Evolutionary conservation across 495 filamentous ascomycete genomes (phyloP).

Genomic region (Tuber melanosporum): DNA sequence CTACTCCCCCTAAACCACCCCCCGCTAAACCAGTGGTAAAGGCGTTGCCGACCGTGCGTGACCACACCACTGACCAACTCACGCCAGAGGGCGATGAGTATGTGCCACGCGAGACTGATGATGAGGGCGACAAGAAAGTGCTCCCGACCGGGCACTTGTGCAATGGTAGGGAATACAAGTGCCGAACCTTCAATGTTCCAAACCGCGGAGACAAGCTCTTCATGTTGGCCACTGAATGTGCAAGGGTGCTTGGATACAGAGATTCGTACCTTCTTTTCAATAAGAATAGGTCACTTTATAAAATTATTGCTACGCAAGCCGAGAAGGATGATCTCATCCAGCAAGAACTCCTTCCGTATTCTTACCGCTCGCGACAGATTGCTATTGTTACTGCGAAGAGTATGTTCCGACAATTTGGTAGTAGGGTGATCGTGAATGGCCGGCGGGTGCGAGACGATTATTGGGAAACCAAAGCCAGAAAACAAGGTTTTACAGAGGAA

Average conservation of each 20-base stretch:
- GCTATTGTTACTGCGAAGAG: slow-evolving; percentile 97
- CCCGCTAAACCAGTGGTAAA: slow-evolving; percentile 90
- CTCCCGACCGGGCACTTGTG: slow-evolving; percentile 70
- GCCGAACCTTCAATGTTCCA: slow-evolving; percentile 87
- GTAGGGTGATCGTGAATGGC: slow-evolving; percentile 81
- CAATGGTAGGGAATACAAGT: slow-evolving; percentile 81
- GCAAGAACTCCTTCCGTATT: slow-evolving; percentile 94
- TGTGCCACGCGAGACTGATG: slow-evolving; percentile 86
- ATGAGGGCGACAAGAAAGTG: slow-evolving; percentile 89
- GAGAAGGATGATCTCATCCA: slow-evolving; percentile 96
- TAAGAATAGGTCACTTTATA: slow-evolving; percentile 94
- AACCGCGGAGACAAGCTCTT: slow-evolving; percentile 87
- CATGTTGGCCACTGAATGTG: slow-evolving; percentile 98
- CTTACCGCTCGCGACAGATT: slow-evolving; percentile 94
- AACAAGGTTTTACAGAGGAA: slow-evolving; percentile 97
- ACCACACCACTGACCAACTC: slow-evolving; percentile 96
- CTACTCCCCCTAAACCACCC: slow-evolving; percentile 73
- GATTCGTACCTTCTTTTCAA: slow-evolving; percentile 99
- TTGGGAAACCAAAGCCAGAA: slow-evolving; percentile 93
- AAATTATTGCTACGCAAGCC: slow-evolving; percentile 92
- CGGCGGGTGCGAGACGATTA: slow-evolving; percentile 94
- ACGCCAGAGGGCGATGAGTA: slow-evolving; percentile 92
- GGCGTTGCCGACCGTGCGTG: slow-evolving; percentile 87
- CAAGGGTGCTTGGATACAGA: slow-evolving; percentile 85
- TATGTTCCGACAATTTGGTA: slow-evolving; percentile 99